Conservation (phyloP, 108 stramenopile species). For the Pseudonitzschia pungens region DNA sequence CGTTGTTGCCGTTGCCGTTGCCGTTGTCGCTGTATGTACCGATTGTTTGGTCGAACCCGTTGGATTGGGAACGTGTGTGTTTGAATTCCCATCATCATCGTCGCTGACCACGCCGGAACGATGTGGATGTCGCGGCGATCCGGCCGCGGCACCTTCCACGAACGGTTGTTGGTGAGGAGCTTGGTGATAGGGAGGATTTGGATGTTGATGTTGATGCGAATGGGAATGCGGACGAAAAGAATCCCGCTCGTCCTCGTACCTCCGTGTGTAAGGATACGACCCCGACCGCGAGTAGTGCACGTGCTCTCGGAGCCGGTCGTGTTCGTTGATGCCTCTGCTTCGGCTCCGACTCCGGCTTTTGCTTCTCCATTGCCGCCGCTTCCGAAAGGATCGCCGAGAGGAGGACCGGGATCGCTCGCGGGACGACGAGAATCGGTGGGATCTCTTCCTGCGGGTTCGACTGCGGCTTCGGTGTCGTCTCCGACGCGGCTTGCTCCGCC, state of each 20-base stretch:
- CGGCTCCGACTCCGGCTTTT: not conserved
- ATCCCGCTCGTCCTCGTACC: no score
- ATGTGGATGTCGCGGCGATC: not conserved
- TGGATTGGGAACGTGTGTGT: constrained; percentile 1
- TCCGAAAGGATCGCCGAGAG: not conserved
- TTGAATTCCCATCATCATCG: constrained; percentile 20
- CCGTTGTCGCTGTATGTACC: not conserved
- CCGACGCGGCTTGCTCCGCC: not conserved
- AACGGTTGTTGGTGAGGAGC: not conserved
- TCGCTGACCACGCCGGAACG: constrained; percentile 34
- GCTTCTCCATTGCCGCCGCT: not conserved
- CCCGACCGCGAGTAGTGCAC: no score
- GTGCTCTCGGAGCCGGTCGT: not conserved
- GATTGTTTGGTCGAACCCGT: not conserved
- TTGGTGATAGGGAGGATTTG: not conserved
- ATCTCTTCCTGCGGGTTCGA: not conserved
- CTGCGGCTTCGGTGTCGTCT: not conserved
- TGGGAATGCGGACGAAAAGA: not conserved
- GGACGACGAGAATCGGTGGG: no score
- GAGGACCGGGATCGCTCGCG: not conserved
- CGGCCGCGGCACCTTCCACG: not conserved
- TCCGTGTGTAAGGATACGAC: not conserved
- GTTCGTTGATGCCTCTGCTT: not conserved
- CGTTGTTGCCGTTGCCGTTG: not conserved
- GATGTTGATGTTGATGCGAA: not conserved